Evolutionary conservation across 305 asterid genomes (phyloP).

Genomic region (Fraxinus velutina): DNA sequence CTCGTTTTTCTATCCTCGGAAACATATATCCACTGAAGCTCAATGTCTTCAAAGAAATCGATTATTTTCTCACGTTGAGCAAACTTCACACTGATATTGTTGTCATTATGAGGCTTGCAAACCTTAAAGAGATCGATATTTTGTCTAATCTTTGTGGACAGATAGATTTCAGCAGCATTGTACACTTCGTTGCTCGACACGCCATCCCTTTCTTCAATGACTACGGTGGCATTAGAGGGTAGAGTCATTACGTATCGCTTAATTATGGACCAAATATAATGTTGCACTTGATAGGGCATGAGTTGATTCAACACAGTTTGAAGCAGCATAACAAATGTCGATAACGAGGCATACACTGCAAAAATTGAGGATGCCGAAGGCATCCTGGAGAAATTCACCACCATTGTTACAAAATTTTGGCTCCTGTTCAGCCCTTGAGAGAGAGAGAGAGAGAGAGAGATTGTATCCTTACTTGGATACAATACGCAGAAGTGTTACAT

Average conservation of each 20-base stretch:
- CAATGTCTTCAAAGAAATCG: constrained; percentile 29
- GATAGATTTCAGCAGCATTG: constrained; percentile 46
- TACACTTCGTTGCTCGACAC: constrained; percentile 37
- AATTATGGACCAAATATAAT: constrained; percentile 16
- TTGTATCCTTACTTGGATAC: not conserved
- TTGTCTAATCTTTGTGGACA: constrained; percentile 35
- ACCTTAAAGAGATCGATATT: constrained; percentile 37
- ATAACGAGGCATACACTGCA: constrained; percentile 42
- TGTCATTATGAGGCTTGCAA: constrained; percentile 33
- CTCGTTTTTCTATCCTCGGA: constrained; percentile 23
- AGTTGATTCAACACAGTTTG: constrained; percentile 42
- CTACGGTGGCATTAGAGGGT: constrained; percentile 21
- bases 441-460: not conserved
- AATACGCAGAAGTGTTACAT: not conserved
- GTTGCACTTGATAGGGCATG: constrained; percentile 34
- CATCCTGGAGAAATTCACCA: constrained; percentile 20
- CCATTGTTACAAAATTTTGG: constrained; percentile 12
- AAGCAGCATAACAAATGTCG: constrained; percentile 36
- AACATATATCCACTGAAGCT: constrained; percentile 37
- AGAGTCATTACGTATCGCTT: constrained; percentile 15
- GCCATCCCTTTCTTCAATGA: constrained; percentile 47
- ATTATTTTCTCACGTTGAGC: constrained; percentile 34
- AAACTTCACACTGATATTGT: constrained; percentile 28
- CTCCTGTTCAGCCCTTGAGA: not conserved
- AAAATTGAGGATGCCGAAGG: constrained; percentile 42